Percentiles rank a stretch among this genome's conserved stretches.
These are phyloP conservation scores for Roridomyces roridus DNA, from an alignment of 768 basidiomycete genomes.

Conservation along the genomic window DNA sequence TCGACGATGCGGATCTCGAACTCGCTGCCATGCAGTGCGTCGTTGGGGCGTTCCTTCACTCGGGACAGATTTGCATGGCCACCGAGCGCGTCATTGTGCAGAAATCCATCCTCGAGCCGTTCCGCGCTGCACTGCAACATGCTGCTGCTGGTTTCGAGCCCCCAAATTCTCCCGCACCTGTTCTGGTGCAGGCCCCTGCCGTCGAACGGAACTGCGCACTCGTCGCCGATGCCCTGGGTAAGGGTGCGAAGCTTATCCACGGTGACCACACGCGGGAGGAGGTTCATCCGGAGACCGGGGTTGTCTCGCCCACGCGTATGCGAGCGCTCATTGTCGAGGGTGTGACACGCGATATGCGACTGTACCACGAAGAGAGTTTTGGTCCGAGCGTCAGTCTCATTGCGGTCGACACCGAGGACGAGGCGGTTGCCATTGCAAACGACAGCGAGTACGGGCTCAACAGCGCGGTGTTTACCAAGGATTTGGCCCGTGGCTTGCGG, in stretches of 20 bases:
- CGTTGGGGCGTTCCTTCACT: constrained; percentile 62
- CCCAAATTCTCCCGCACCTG: background rate
- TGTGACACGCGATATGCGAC: constrained; percentile 21
- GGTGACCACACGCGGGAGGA: constrained; percentile 20
- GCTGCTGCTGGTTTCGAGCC: constrained; percentile 42
- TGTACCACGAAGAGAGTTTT: constrained; percentile 23
- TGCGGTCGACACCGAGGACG: constrained; percentile 19
- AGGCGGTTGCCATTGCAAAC: constrained; percentile 24
- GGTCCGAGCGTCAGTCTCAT: constrained; percentile 24
- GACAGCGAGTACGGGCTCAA: constrained; percentile 22
- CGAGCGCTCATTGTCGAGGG: constrained; percentile 20
- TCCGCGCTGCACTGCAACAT: constrained; percentile 48
- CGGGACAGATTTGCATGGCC: constrained; percentile 73
- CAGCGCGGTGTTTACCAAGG: constrained; percentile 20
- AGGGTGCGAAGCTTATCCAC: constrained; percentile 21
- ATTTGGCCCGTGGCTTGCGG: constrained; percentile 17
- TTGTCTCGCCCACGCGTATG: constrained; percentile 4
- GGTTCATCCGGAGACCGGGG: constrained; percentile 18
- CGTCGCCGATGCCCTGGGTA: constrained; percentile 18
- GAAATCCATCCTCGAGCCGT: constrained; percentile 65
- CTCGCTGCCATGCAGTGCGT: constrained; percentile 58
- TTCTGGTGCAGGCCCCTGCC: constrained; percentile 14
- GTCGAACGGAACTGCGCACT: constrained; percentile 17
- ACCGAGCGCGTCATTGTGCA: constrained; percentile 75
- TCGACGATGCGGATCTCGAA: constrained; percentile 52